A percentile compares a stretch with the other conserved stretches of the same genome.
phyloP scores from a whole-genome alignment of 495 filamentous ascomycete genomes.

The Aspergillus nanangensis region DNA sequence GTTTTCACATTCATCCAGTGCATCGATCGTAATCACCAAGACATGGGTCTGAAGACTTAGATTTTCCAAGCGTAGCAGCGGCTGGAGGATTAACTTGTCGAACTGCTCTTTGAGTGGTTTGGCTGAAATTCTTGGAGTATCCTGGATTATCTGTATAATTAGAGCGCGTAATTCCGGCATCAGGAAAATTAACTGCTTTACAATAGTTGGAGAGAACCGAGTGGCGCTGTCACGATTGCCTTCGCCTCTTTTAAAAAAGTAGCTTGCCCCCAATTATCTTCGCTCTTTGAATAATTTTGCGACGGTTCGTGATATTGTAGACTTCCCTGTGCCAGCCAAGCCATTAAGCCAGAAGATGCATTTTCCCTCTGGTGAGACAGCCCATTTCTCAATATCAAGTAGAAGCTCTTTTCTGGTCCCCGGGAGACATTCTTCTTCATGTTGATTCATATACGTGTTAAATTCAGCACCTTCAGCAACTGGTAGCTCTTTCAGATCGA shows the following conservation, averaged over 20 bases:
- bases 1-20: constrained; percentile 46
- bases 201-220: constrained; percentile 41
- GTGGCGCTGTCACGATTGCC: constrained; percentile 30
- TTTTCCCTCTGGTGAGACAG: neutral
- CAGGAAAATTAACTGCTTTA: constrained; percentile 26
- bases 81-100: constrained; percentile 39
- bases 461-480: neutral
- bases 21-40: constrained; percentile 41
- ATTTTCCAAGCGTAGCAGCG: constrained; percentile 14
- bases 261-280: neutral
- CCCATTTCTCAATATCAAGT: neutral
- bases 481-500: constrained; percentile 1
- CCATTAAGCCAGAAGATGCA: constrained; percentile 2
- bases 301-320: neutral
- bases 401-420: constrained; percentile 1
- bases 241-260: constrained; percentile 43
- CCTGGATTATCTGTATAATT: constrained; percentile 30
- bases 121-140: constrained; percentile 19
- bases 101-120: constrained; percentile 41
- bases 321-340: neutral
- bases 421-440: constrained; percentile 2
- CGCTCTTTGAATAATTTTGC: neutral
- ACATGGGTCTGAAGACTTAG: neutral
- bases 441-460: neutral
- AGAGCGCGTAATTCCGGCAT: constrained; percentile 19